Percentiles rank a stretch among this genome's conserved stretches.
These are phyloP conservation scores for Choiromyces venosus DNA, from an alignment of 495 filamentous ascomycete genomes.

Conservation along the genomic window DNA sequence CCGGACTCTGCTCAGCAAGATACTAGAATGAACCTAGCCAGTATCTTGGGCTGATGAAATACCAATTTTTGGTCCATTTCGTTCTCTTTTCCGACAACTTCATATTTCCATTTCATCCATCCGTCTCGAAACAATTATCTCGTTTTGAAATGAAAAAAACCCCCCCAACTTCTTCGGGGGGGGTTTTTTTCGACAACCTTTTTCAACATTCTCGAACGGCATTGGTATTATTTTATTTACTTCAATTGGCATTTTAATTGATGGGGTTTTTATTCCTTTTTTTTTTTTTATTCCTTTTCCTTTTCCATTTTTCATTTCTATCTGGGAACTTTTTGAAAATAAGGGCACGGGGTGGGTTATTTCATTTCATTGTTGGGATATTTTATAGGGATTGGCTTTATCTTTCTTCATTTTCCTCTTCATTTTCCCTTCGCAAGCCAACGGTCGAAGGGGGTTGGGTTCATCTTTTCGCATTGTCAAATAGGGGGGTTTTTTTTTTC, in stretches of 20 bases:
- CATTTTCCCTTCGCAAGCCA: conserved; percentile 1
- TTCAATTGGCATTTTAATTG: conserved; percentile 4
- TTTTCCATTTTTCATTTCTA: conserved; percentile 17
- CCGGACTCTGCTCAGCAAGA: not conserved
- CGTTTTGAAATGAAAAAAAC: not conserved
- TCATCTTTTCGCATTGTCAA: not conserved
- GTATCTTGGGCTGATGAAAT: not conserved
- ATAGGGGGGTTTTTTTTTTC: not conserved
- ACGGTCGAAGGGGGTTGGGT: not conserved
- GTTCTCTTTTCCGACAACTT: not conserved
- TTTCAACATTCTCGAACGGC: not conserved
- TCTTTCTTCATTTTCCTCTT: conserved; percentile 24
- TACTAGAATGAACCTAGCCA: not conserved
- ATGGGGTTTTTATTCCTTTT: conserved; percentile 19
- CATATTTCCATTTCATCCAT: not conserved
- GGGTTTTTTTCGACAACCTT: not conserved
- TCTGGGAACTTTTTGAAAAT: conserved; percentile 2
- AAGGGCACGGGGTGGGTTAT: not conserved
- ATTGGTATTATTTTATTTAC: not conserved
- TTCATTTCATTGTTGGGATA: conserved; percentile 23
- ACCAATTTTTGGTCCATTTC: not conserved
- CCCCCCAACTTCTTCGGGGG: not conserved
- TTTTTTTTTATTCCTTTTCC: conserved; percentile 20
- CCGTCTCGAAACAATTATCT: not conserved
- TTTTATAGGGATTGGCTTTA: conserved; percentile 30